A percentile compares a stretch with the other conserved stretches of the same genome.
These are phyloP conservation scores for Zygosaccharomyces kombuchaensis DNA, from an alignment of 805 yeast species.

Conservation along the genomic window DNA sequence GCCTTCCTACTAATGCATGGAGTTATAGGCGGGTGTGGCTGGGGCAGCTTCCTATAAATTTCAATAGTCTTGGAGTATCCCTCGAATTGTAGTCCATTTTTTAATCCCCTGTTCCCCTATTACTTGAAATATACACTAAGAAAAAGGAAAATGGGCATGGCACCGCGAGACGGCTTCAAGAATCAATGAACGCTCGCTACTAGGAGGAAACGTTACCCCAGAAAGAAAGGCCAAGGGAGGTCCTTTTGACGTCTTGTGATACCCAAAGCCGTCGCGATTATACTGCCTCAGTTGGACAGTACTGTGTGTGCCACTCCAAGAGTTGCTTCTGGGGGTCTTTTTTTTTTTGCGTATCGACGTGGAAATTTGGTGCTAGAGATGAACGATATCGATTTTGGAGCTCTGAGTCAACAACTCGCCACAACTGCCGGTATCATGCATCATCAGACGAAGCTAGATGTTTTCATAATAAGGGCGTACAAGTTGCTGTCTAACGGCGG, in stretches of 20 bases:
- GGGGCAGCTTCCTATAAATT: too few relatives aligned
- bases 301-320: conserved; percentile 7
- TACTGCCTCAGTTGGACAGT: conserved; percentile 4
- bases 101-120: not conserved
- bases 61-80: too few relatives aligned
- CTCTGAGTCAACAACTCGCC: conserved; percentile 15
- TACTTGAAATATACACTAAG: not conserved
- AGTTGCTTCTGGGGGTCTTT: conserved; percentile 5
- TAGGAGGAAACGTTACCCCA: not conserved
- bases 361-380: conserved; percentile 6
- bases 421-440: conserved; percentile 18
- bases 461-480: conserved; percentile 24
- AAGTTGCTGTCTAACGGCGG: conserved; percentile 19
- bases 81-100: not conserved
- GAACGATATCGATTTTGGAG: conserved; percentile 21
- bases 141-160: not conserved
- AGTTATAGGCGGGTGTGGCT: too few relatives aligned
- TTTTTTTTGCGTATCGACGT: not conserved
- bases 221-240: not conserved
- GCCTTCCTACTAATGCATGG: too few relatives aligned
- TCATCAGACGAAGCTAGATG: conserved; percentile 25
- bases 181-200: not conserved
- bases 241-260: not conserved
- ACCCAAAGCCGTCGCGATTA: not conserved
- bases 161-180: conserved; percentile 6